Conservation (phyloP, 805 yeast species). For the Ogataea minuta region DNA sequence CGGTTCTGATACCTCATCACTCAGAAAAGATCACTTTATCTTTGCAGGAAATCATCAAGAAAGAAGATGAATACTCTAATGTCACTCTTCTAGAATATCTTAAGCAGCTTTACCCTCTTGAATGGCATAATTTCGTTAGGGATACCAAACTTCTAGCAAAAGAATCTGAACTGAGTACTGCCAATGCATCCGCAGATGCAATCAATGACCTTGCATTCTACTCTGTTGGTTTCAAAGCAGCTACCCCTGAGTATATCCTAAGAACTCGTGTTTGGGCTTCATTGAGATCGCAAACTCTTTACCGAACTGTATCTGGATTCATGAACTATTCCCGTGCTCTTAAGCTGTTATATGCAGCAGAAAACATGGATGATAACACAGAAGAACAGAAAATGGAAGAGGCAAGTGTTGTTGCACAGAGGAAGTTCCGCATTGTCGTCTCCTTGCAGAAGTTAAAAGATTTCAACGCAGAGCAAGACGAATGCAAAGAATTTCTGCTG, state of each 20-base stretch:
- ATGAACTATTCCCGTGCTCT: slow-evolving; percentile 75
- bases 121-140: slow-evolving; percentile 56
- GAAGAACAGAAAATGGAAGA: slow-evolving; percentile 41
- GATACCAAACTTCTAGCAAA: slow-evolving; percentile 55
- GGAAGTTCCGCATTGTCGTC: slow-evolving; percentile 63
- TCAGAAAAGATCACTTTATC: slow-evolving; percentile 77
- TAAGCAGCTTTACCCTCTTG: slow-evolving; percentile 54
- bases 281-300: slow-evolving; percentile 74
- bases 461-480: slow-evolving; percentile 55
- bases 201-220: slow-evolving; percentile 62
- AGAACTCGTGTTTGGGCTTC: slow-evolving; percentile 88
- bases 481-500: slow-evolving; percentile 55
- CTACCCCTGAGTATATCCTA: slow-evolving; percentile 59
- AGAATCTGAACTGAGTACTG: slow-evolving; percentile 31
- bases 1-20: slow-evolving; percentile 85
- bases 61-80: slow-evolving; percentile 60
- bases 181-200: slow-evolving; percentile 16
- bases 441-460: slow-evolving; percentile 61
- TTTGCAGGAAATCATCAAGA: slow-evolving; percentile 74
- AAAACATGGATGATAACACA: slow-evolving; percentile 38
- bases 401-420: slow-evolving; percentile 53
- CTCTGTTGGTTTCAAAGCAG: slow-evolving; percentile 66
- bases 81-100: slow-evolving; percentile 55
- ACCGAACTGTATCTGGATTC: slow-evolving; percentile 79
- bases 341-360: slow-evolving; percentile 58